Base-by-base conservation (phyloP, 768 basidiomycete genomes). In the Suillus discolor region DNA sequence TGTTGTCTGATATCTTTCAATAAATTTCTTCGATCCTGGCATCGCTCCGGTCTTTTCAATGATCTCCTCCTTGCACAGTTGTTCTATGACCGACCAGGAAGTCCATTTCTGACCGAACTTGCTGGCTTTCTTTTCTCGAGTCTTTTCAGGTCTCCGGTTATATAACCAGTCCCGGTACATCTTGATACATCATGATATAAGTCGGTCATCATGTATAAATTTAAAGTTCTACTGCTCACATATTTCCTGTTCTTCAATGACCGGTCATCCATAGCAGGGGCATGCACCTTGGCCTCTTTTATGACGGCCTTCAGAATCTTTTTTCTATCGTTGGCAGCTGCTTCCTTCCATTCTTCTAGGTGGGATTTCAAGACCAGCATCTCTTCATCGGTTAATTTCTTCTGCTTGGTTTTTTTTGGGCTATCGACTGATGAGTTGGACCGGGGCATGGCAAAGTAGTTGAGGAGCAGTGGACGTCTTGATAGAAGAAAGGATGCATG, bases 331-430 rank as follows among this genome's bases (percentile, higher is more conserved):
- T 57, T 3, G 13, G 20, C 13, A 15, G 55, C 20, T 0, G 55
- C 36, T 57, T 57, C 55, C 34, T 57, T 57, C 55, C 36, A 57
- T 57, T 57, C 13, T 36, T 57, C 55, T 57, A 57, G 55, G 55
- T 57, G 55, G 13, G 36, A 23, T 57, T 36, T 12, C 13, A 57
- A 57, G 20, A 57, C 54, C 20, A 36, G 54, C 34, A 57, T 20
- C 54, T 57, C 54, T 36, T 36, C 54, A 34, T 57, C 54, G 1
- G 54, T 57, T 12, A 57, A 57, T 36, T 57, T 57, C 20, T 57
- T 57, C 20, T 57, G 34, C 20, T 57, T 57, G 12, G 20, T 57
- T 20, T 36, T 57, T 57, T 57, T 2, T 12, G 54, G 34, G 34
- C 51, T 53, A 25, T 53, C 15, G 3, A 36, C 34, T 57, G 54